Evolutionary conservation across 2,329 filamentous ascomycete genomes (phyloP), one percentile per base, ranked within the genome.

Genomic region (Arthrocladium fulminans): DNA sequence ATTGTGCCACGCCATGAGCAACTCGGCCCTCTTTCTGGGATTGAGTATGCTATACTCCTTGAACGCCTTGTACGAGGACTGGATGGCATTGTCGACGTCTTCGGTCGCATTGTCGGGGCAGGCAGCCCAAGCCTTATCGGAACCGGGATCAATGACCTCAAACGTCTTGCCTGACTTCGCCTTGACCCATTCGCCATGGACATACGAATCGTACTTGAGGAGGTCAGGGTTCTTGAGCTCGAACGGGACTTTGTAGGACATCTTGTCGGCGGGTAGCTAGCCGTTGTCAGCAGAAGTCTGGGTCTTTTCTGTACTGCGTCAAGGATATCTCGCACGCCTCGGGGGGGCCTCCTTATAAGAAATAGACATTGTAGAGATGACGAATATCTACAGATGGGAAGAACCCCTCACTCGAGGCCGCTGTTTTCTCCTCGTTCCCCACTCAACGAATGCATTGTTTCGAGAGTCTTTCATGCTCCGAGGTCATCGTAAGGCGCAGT

Each of bases 1-100:
- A 2, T 72, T 63, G 62, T 84, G 77, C 80, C 81, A 85, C 62
- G 79, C 79, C 47, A 81, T 63, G 8, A 86, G 67, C 63, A 77
- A 74, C 56, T 82, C 74, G 1, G 81, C 80, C 46, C 81, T 73
- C 45, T 72, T 70, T 13, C 78, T 71, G 0, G 82, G 80, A 54
- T 75, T 83, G 47, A 74, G 64, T 53, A 78, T 80, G 50, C 70
- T 72, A 65, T 77, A 86, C 17, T 65, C 65, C 53, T 78, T 65
- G 57, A 85, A 85, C 3, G 79, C 77, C n/a, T 66, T 65, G 51
- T 83, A 70, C 0, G 81, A 75, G 35, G 74, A 72, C 56, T 77
- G 65, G 5, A 84, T 79, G 1, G 80, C 75, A 3, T 62, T 63
- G 51, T 81, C 75, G 47, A 83, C 80, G 62, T 85, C 82, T 35